These are phyloP conservation scores for Teratosphaeriaceae sp. DNA, from an alignment of 2,329 filamentous ascomycete genomes.

Conservation along the genomic window DNA sequence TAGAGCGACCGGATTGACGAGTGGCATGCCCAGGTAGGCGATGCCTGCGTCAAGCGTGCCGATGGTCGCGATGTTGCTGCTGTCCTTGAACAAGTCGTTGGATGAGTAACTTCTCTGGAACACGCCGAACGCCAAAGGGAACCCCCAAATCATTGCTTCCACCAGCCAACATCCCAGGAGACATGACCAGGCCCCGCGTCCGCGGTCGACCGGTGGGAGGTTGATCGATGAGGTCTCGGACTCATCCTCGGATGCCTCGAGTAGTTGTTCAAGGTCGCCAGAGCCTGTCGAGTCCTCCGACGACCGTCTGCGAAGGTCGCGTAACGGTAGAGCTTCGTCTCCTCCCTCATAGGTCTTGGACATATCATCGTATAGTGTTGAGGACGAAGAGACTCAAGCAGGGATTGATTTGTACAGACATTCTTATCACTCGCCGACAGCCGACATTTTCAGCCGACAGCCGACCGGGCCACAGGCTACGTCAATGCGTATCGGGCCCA, in stretches of 20 bases:
- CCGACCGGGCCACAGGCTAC: no score
- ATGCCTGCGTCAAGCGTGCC: slow-evolving; percentile 40
- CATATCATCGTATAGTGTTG: not conserved
- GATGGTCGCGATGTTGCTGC: slow-evolving; percentile 36
- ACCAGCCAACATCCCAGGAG: slow-evolving; percentile 37
- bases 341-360: not conserved
- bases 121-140: slow-evolving; percentile 25
- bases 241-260: slow-evolving; percentile 1
- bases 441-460: no score
- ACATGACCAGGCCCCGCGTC: slow-evolving; percentile 39
- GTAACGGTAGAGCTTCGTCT: not conserved
- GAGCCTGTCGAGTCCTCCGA: slow-evolving; percentile 1
- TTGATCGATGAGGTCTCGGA: not conserved
- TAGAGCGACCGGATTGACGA: slow-evolving; percentile 34
- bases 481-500: no score
- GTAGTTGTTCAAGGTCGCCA: not conserved
- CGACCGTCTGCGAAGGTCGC: not conserved
- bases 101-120: slow-evolving; percentile 23
- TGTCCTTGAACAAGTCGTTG: slow-evolving; percentile 17
- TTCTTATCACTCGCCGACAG: no score
- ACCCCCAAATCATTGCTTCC: slow-evolving; percentile 24
- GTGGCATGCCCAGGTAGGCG: slow-evolving; percentile 41
- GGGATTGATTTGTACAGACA: no score
- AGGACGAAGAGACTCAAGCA: not conserved
- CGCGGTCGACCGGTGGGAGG: slow-evolving; percentile 33